Percentiles rank a stretch among this genome's conserved stretches.
phyloP scores from a whole-genome alignment of 805 yeast genomes.

The Yarrowia yakushimensis region DNA sequence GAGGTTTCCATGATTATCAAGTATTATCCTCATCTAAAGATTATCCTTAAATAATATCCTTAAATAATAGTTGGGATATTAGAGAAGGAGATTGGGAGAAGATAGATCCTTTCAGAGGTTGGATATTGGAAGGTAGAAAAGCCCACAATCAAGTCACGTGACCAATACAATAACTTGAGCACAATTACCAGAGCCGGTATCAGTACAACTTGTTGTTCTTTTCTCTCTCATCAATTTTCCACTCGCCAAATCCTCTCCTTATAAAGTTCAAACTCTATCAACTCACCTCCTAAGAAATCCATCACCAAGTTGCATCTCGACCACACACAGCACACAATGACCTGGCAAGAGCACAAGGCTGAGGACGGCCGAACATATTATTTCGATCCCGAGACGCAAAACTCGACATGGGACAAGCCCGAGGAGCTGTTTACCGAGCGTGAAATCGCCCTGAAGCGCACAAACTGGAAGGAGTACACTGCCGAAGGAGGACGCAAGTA shows the following conservation, averaged over 20 bases:
- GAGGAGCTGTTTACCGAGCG: conserved; percentile 43
- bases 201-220: no score
- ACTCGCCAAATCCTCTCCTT: not conserved
- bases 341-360: conserved; percentile 65
- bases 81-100: no score
- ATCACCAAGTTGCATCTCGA: not conserved
- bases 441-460: conserved; percentile 45
- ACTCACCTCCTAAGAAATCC: not conserved
- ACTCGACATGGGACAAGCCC: conserved; percentile 82
- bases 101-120: no score
- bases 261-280: not conserved
- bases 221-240: no score
- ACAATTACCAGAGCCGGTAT: no score
- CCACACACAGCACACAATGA: conserved; percentile 26
- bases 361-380: conserved; percentile 69
- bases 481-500: conserved; percentile 60
- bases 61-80: not conserved
- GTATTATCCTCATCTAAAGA: no score
- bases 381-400: conserved; percentile 59
- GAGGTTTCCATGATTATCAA: no score
- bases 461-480: conserved; percentile 53
- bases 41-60: no score
- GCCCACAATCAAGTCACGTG: no score
- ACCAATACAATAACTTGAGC: no score
- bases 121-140: no score